Evolutionary conservation across 441 rosid genomes (phyloP).

Genomic region (Breynia disticha): DNA sequence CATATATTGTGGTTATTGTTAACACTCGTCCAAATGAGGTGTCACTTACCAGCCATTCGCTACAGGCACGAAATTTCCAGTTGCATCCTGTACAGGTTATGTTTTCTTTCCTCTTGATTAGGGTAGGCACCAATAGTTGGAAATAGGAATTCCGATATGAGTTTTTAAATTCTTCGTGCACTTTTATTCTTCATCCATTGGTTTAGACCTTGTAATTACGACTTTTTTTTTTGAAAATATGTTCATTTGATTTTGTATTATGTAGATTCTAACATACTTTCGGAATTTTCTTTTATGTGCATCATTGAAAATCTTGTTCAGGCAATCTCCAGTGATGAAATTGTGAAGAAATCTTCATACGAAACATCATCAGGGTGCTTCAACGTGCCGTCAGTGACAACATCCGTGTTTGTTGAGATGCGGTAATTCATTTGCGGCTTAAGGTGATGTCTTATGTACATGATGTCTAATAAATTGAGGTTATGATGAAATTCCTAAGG

Average conservation of each 20-base stretch:
- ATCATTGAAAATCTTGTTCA: slow-evolving; percentile 16
- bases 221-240: no score
- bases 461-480: neutral
- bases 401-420: slow-evolving; percentile 63
- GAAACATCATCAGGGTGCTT: slow-evolving; percentile 53
- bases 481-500: no score
- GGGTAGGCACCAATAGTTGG: neutral
- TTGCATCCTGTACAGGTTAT: slow-evolving; percentile 85
- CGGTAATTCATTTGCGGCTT: slow-evolving; percentile 19
- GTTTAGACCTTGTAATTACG: no score
- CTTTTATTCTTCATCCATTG: no score
- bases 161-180: no score
- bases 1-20: slow-evolving; percentile 58
- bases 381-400: slow-evolving; percentile 49
- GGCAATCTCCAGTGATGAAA: slow-evolving; percentile 51
- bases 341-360: slow-evolving; percentile 53
- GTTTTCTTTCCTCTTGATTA: neutral
- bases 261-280: neutral
- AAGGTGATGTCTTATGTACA: neutral
- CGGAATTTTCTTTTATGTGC: neutral
- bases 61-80: slow-evolving; percentile 44
- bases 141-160: no score
- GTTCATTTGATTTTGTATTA: no score
- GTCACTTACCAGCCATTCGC: slow-evolving; percentile 35
- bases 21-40: slow-evolving; percentile 57